Conservation (phyloP, 2,329 filamentous ascomycete genomes). For the Neonectria faginata region DNA sequence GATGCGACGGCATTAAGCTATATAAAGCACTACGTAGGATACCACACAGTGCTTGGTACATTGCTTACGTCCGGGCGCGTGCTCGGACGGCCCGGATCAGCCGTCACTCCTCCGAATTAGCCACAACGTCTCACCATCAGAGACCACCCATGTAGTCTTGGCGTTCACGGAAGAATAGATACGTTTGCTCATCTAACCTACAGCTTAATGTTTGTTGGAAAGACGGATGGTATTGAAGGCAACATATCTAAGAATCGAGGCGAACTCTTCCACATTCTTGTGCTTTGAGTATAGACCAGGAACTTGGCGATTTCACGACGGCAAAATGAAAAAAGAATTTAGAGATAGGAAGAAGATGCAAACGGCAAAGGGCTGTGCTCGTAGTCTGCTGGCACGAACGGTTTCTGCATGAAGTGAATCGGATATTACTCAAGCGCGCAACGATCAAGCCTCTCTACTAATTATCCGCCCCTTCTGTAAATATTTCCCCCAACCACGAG, state of each 20-base stretch:
- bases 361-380: too few relatives aligned
- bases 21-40: not conserved
- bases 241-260: too few relatives aligned
- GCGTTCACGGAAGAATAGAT: not conserved
- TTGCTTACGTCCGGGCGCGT: not conserved
- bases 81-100: not conserved
- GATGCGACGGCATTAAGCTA: too few relatives aligned
- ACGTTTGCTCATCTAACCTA: not conserved
- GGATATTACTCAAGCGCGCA: not conserved
- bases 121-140: not conserved
- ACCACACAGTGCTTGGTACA: not conserved
- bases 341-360: too few relatives aligned
- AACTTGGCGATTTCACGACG: too few relatives aligned
- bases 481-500: not conserved
- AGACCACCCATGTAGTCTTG: not conserved
- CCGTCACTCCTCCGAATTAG: not conserved
- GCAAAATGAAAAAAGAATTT: too few relatives aligned
- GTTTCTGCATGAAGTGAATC: too few relatives aligned
- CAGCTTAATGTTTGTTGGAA: too few relatives aligned
- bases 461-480: not conserved
- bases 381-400: too few relatives aligned
- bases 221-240: too few relatives aligned
- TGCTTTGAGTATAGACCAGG: too few relatives aligned
- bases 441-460: not conserved
- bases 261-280: not conserved